Evolutionary conservation across 108 stramenopile species (phyloP), one percentile per base, ranked within the genome.

Genomic region (Nitzschia sp.): DNA sequence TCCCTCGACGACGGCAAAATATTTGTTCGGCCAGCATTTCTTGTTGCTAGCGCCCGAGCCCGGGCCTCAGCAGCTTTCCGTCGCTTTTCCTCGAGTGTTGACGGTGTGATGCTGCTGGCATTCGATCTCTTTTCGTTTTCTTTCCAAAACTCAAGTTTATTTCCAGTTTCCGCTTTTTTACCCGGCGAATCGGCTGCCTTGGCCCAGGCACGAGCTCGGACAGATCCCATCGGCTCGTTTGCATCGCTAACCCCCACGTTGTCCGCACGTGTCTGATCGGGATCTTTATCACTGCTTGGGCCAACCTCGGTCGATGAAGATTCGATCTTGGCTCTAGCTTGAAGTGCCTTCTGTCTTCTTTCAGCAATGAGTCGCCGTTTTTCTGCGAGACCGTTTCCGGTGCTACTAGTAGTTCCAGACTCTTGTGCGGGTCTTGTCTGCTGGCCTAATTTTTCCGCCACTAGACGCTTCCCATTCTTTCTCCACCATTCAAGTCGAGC

Each of bases 401-500:
- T 50, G 19, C 4, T 34, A 4, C 4, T 5, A 16, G 48, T 5
- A 16, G 21, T 22, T 19, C 19, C 21, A 4, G 48, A 23, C 2
- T 0, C 27, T 1, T 31, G 41, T 35, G 16, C 25, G 21, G 15
- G 41, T 46, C 45, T 21, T 13, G 19, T 1, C 0, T 17, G n/a
- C n/a, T n/a, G n/a, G 19, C 26, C 63, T 22, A 48, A 36, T 28
- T 64, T 64, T 41, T 69, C 58, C 0, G 13, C 45, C 16, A 69
- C 68, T 4, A 59, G 2, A 2, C 46, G 45, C 33, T 69, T 69
- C 15, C 68, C 68, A 69, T 69, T 69, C 33, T 58, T 13, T 48
- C 58, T 59, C 68, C 68, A 69, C 68, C 68, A 69, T 45, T 46
- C 57, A 8, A 69, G 58, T 4, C 66, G 53, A n/a, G 28, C 30